Evolutionary conservation across 2,329 filamentous ascomycete genomes (phyloP), one percentile per base, ranked within the genome.

Genomic region (Macroventuria anomochaeta): DNA sequence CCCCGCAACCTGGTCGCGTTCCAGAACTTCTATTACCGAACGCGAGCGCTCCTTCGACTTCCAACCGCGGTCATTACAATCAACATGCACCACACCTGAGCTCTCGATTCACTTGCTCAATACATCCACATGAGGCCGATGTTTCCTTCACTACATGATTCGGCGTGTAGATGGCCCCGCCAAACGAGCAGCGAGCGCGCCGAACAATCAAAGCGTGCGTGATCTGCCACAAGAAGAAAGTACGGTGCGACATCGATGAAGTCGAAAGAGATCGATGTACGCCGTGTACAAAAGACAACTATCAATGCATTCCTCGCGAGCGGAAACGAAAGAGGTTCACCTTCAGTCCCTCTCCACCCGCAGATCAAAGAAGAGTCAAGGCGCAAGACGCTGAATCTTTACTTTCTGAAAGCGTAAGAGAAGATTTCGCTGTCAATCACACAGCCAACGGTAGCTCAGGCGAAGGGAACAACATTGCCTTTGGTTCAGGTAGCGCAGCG

Each of bases 141-240:
- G 46, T 51, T 7, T 46, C 8, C 23, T 36, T 15, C 18, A 40
- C 12, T 12, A 5, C 3, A 15, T 3, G 17, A 5, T 39, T 6
- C 32, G 36, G 34, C 28, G 54, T 37, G 46, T 21, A 46, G 46
- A 60, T 60, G 57, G 50, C 50, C 49, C 52, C 55, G 49, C 52
- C 61, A 23, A 62, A 55, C 17, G 52, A 61, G 20, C 59, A 55
- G 34, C 63, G 64, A 39, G 48, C 58, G 39, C 65, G 67, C 34
- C 59, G 68, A 37, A 70, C 70, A 8, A 61, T 69, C 42, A 69
- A 72, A 44, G 73, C 74, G 25, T 77, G 75, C 59, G 74, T 77
- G 41, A 76, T 76, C 49, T 77, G 76, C 51, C 75, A 77, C 58
- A 78, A 77, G 61, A 75, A 73, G 58, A 78, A 78, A 65, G 71